Evolutionary conservation across 805 yeast genomes (phyloP).

Genomic region (Millerozyma miso): DNA sequence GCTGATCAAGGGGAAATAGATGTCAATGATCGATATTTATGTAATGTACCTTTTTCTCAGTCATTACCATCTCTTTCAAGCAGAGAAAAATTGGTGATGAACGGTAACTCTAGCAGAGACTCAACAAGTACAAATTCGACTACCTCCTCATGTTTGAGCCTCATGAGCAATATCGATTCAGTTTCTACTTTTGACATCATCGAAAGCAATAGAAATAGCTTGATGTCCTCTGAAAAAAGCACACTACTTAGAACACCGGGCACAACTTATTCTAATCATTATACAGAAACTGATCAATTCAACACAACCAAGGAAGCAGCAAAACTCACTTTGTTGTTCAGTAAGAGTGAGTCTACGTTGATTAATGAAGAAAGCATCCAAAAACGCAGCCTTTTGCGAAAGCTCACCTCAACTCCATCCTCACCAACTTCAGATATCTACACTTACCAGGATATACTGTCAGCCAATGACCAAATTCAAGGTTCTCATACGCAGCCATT

Average conservation of each 20-base stretch:
- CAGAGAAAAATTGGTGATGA: conserved; percentile 27
- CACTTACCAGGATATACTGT: neutral
- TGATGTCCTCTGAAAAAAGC: neutral
- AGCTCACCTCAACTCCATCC: neutral
- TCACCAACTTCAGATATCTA: neutral
- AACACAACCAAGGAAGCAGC: conserved; percentile 31
- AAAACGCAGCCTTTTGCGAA: conserved; percentile 15
- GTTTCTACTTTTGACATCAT: neutral
- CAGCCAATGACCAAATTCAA: neutral
- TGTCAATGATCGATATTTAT: conserved; percentile 43
- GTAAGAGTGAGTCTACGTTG: conserved; percentile 21
- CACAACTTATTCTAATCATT: neutral
- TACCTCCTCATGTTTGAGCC: conserved; percentile 41
- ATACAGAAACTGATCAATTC: conserved; percentile 8
- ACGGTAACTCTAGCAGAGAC: conserved; percentile 14
- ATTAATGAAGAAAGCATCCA: conserved; percentile 23
- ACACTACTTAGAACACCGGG: neutral
- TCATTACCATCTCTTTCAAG: conserved; percentile 40
- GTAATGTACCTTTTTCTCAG: conserved; percentile 62
- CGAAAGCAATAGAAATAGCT: neutral
- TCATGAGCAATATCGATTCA: conserved; percentile 11
- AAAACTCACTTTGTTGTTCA: conserved; percentile 24
- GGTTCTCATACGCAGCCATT: neutral
- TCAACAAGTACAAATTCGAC: conserved; percentile 34
- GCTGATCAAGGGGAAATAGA: conserved; percentile 12